Evolutionary conservation across 768 basidiomycete genomes (phyloP).

Genomic region (Megacollybia marginata): DNA sequence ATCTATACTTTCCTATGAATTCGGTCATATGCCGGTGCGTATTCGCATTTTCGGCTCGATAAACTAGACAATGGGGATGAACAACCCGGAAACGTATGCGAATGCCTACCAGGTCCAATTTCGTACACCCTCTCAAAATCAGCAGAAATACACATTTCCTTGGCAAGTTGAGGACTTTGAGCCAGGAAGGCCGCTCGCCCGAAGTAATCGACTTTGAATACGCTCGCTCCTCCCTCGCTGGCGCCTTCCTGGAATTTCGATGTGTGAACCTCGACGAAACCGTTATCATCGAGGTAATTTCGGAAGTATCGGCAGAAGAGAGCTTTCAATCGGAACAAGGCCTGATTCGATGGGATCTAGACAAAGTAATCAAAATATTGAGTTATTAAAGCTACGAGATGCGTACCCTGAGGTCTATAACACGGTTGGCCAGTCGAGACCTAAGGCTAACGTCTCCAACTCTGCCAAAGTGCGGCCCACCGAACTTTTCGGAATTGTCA

Average conservation of each 20-base stretch:
- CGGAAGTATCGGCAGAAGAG: slow-evolving; percentile 36
- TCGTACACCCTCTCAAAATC: slow-evolving; percentile 48
- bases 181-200: slow-evolving; percentile 42
- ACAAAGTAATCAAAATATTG: not conserved
- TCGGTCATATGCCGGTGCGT: slow-evolving; percentile 51
- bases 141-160: slow-evolving; percentile 48
- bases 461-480: too few relatives aligned
- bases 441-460: slow-evolving; percentile 5
- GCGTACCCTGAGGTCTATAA: slow-evolving; percentile 35
- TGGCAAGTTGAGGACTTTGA: slow-evolving; percentile 45
- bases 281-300: slow-evolving; percentile 20
- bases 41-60: slow-evolving; percentile 28
- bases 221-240: slow-evolving; percentile 41
- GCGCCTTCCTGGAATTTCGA: slow-evolving; percentile 47
- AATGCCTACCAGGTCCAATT: slow-evolving; percentile 23
- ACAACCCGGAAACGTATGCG: too few relatives aligned
- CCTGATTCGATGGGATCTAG: slow-evolving; percentile 36
- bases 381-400: slow-evolving; percentile 1
- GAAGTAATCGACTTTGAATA: slow-evolving; percentile 50
- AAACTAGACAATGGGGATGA: not conserved
- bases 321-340: slow-evolving; percentile 40
- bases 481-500: too few relatives aligned
- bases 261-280: slow-evolving; percentile 45
- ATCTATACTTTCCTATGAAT: slow-evolving; percentile 24
- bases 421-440: slow-evolving; percentile 37